A percentile compares a stretch with the other conserved stretches of the same genome.
Conservation (phyloP, 2,329 filamentous ascomycete genomes). For the Colletotrichum scovillei region DNA sequence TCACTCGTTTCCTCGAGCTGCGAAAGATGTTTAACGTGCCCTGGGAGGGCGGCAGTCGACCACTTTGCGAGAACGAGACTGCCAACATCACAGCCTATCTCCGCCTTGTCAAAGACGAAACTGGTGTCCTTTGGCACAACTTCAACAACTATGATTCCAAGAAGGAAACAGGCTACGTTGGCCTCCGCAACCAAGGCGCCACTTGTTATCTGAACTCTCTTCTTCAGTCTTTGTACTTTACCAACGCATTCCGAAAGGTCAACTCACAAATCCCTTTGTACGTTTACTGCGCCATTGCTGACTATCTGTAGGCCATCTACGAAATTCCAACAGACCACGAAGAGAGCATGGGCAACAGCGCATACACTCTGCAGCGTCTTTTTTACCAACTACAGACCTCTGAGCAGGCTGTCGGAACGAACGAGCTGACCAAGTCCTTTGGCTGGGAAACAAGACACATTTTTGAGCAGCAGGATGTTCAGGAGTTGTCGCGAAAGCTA, state of each 20-base stretch:
- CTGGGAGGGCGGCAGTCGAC: slow-evolving; percentile 77
- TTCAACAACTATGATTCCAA: slow-evolving; percentile 98
- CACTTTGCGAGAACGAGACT: slow-evolving; percentile 80
- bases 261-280: slow-evolving; percentile 19
- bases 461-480: slow-evolving; percentile 98
- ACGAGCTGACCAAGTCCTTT: slow-evolving; percentile 94
- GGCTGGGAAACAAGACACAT: slow-evolving; percentile 98
- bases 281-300: not conserved
- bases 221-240: slow-evolving; percentile 86
- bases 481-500: slow-evolving; percentile 93
- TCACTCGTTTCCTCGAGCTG: slow-evolving; percentile 94
- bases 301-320: slow-evolving; percentile 81
- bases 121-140: slow-evolving; percentile 90
- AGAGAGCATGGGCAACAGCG: slow-evolving; percentile 84
- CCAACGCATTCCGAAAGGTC: slow-evolving; percentile 93
- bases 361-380: slow-evolving; percentile 90
- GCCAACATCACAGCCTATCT: slow-evolving; percentile 88
- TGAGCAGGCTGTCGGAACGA: slow-evolving; percentile 84
- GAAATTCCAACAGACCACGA: slow-evolving; percentile 94
- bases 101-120: slow-evolving; percentile 86
- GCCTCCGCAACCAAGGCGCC: slow-evolving; percentile 95
- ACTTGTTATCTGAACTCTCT: slow-evolving; percentile 90
- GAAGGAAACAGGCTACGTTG: slow-evolving; percentile 97
- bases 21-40: slow-evolving; percentile 83
- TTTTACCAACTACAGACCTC: slow-evolving; percentile 97